Evolutionary conservation across 352 stramenopile species (phyloP).

Genomic region (Halophytophthora batemanensis): DNA sequence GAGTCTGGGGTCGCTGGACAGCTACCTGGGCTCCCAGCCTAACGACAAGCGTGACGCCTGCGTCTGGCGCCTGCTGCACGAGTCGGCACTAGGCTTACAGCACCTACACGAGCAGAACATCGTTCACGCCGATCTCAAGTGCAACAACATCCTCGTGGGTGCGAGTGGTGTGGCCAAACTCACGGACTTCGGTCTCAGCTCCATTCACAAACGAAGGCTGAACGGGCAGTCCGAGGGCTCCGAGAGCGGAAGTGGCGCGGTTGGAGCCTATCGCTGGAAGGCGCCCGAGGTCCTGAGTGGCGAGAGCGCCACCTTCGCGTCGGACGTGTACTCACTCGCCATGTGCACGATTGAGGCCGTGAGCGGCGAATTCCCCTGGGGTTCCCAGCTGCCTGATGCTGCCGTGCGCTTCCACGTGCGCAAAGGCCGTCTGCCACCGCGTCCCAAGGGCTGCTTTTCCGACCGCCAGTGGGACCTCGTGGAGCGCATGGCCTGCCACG

Average conservation of each 20-base stretch:
- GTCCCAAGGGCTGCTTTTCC: constrained; percentile 3
- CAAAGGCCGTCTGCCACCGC: too few relatives aligned
- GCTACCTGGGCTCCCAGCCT: constrained; percentile 18
- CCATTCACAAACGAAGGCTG: constrained; percentile 17
- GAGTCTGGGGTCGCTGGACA: constrained; percentile 14
- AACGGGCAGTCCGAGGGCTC: constrained; percentile 6
- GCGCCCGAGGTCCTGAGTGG: constrained; percentile 23
- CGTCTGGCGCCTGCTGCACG: constrained; percentile 19
- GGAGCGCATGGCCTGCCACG: constrained; percentile 25
- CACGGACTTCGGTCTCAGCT: constrained; percentile 30
- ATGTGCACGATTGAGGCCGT: constrained; percentile 37
- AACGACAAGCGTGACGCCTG: not conserved
- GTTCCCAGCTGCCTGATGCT: constrained; percentile 12
- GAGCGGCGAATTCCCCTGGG: constrained; percentile 25
- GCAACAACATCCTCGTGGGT: constrained; percentile 31
- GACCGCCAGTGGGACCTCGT: constrained; percentile 30
- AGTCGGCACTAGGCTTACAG: constrained; percentile 27
- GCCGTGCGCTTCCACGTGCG: constrained; percentile 29
- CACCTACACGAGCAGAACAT: constrained; percentile 30
- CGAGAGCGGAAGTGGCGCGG: not conserved
- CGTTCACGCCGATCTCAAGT: constrained; percentile 38
- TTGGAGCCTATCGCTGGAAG: constrained; percentile 28
- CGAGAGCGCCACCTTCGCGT: constrained; percentile 9
- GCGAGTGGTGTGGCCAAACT: constrained; percentile 30
- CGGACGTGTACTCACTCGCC: constrained; percentile 28